phyloP scores from a whole-genome alignment of 306 rosid species.

The Gillenia trifoliata region DNA sequence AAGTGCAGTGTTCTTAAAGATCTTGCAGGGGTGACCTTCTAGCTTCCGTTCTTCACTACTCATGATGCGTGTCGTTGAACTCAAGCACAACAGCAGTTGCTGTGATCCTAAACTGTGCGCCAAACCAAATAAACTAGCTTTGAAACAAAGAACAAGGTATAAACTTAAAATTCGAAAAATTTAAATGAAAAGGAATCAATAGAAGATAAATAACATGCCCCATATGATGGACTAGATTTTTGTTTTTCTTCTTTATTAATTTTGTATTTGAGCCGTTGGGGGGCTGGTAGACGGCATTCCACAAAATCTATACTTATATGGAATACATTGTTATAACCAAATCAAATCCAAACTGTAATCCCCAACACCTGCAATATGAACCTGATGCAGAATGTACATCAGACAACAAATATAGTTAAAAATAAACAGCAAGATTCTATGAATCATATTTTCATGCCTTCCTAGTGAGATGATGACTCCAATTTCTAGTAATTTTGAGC shows the following conservation, averaged over 20 bases:
- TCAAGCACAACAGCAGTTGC: constrained; percentile 85
- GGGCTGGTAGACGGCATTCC: too few relatives aligned
- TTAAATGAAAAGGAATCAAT: too few relatives aligned
- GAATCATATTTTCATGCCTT: not conserved
- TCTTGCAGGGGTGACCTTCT: constrained; percentile 85
- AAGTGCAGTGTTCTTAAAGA: constrained; percentile 88
- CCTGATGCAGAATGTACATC: constrained; percentile 45
- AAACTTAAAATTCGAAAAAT: not conserved
- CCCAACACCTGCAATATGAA: constrained; percentile 90
- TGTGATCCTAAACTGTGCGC: constrained; percentile 73
- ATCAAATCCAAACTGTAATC: constrained; percentile 50
- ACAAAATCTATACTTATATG: too few relatives aligned
- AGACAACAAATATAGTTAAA: constrained; percentile 1
- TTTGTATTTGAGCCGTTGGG: too few relatives aligned
- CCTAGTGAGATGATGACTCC: not conserved
- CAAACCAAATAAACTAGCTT: constrained; percentile 27
- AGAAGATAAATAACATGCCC: too few relatives aligned
- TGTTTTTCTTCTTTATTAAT: too few relatives aligned
- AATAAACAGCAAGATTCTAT: not conserved
- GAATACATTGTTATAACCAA: too few relatives aligned
- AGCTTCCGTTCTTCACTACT: constrained; percentile 83
- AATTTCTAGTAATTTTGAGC: not conserved
- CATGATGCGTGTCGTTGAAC: constrained; percentile 61
- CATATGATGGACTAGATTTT: too few relatives aligned
- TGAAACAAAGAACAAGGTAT: not conserved